phyloP scores from a whole-genome alignment of 495 filamentous ascomycete species.

The Aspergillus ostianus region DNA sequence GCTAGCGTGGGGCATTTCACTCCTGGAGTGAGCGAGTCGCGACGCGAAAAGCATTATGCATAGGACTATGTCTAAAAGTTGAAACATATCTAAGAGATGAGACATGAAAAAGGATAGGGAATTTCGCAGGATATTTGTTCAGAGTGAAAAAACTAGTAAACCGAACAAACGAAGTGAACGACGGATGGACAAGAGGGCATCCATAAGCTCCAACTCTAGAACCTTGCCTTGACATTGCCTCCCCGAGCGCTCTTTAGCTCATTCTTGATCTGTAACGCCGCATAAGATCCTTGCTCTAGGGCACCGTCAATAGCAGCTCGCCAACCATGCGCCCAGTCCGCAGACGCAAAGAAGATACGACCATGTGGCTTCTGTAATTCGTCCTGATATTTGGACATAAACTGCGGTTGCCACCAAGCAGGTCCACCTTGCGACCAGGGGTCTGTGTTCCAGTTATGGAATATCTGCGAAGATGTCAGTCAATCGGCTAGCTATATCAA shows the following conservation, averaged over 20 bases:
- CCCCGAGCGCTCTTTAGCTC: background rate
- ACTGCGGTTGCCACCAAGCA: conserved; percentile 14
- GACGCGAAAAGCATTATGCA: too few relatives aligned
- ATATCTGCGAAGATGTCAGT: conserved; percentile 7
- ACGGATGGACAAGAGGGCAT: too few relatives aligned
- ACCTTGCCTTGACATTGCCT: background rate
- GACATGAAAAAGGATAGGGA: too few relatives aligned
- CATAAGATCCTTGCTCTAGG: conserved; percentile 26
- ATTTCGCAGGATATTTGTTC: too few relatives aligned
- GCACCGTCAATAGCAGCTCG: conserved; percentile 33
- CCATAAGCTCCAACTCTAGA: background rate
- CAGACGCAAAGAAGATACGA: conserved; percentile 28
- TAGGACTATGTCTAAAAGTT: too few relatives aligned
- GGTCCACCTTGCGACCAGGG: conserved; percentile 15
- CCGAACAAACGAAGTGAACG: too few relatives aligned
- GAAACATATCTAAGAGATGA: too few relatives aligned
- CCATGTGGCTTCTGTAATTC: conserved; percentile 23
- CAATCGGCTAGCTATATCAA: too few relatives aligned
- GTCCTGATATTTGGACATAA: conserved; percentile 17
- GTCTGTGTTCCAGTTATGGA: conserved; percentile 25
- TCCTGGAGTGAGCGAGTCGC: too few relatives aligned
- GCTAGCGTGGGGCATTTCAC: too few relatives aligned
- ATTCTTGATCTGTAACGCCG: background rate
- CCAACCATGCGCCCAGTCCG: conserved; percentile 36
- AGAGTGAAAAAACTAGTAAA: too few relatives aligned